Evolutionary conservation across 2,329 filamentous ascomycete species (phyloP), one percentile per base, ranked within the genome.

Genomic region (Alternaria triticimaculans): DNA sequence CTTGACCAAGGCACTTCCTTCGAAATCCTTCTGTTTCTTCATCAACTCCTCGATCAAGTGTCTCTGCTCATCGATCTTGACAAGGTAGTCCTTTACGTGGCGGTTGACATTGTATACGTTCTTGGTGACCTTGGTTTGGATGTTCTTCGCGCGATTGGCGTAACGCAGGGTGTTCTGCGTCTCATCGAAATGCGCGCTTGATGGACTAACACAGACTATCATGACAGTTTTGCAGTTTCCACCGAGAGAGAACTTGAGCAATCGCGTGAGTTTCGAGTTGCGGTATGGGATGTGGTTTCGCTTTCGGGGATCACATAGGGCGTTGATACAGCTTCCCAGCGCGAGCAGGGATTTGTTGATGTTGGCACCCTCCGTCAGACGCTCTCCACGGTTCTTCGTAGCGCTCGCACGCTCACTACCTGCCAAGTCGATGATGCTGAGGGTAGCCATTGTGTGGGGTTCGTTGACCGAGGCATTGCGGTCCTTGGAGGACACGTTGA

Each of bases 51-150:
- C 97, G 80, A 99, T 99, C 76, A 97, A 82, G n/a, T 90, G 91
- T 87, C 97, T 94, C 79, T 99, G 95, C 82, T 99, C 96, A 77
- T 99, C 95, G 74, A 99, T 99, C 86, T 98, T 98, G 84, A 97
- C 96, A 78, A 99, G 83, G 82, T 97, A 99, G 81, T 99, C 96
- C 84, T 99, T 99, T 75, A 99, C 96, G 82, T 99, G 96, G 65
- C 96, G 92, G 80, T 99, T 97, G 68, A 99, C 96, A 79, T 99
- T 99, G 84, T 96, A 99, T 23, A 98, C 94, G 77, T 99, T 99
- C 75, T 94, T 90, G n/a, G 96, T 97, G 61, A 97, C 94, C 86
- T 99, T 99, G 63, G 96, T 99, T 83, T 98, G 96, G 77, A 99
- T 99, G 76, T 99, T 99, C 87, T 99, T 99, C 63, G 96, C 96